Percentiles rank a stretch among this genome's conserved stretches.
Evolutionary conservation across 805 yeast species (phyloP).

Genomic region (Saccharomycopsis vini): DNA sequence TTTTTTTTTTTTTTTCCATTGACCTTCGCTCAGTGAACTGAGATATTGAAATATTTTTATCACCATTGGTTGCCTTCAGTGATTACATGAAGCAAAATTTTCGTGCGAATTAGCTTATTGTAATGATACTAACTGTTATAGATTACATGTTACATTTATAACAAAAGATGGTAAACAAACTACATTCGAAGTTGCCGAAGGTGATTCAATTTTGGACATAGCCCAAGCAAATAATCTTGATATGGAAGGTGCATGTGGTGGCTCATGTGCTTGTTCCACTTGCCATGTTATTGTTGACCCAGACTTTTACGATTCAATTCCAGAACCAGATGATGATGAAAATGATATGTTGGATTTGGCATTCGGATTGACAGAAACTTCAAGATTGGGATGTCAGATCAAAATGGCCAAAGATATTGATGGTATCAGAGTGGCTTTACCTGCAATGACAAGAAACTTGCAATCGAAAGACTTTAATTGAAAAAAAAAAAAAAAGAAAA

Average conservation of each 20-base stretch:
- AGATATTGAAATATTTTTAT: too few species aligned
- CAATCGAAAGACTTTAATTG: constrained; percentile 69
- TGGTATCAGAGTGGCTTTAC: constrained; percentile 89
- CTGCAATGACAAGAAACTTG: constrained; percentile 94
- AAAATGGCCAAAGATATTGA: constrained; percentile 83
- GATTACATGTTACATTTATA: constrained; percentile 70
- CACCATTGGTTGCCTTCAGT: too few species aligned
- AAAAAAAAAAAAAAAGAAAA: background rate
- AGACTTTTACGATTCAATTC: constrained; percentile 79
- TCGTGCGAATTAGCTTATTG: too few species aligned
- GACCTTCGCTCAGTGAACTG: too few species aligned
- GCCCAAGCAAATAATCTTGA: constrained; percentile 91
- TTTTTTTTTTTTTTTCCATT: background rate
- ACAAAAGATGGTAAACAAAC: constrained; percentile 84
- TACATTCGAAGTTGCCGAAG: constrained; percentile 80
- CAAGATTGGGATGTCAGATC: constrained; percentile 92
- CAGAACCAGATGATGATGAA: constrained; percentile 96
- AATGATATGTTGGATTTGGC: constrained; percentile 98
- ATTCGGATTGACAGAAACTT: constrained; percentile 93
- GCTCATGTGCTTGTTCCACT: constrained; percentile 97
- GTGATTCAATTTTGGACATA: constrained; percentile 84
- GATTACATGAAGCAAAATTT: too few species aligned
- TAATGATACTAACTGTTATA: constrained; percentile 5
- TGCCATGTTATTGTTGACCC: constrained; percentile 97
- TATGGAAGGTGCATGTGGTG: constrained; percentile 99